These are phyloP conservation scores for Pueraria montana DNA, from an alignment of 306 rosid species.

Conservation along the genomic window DNA sequence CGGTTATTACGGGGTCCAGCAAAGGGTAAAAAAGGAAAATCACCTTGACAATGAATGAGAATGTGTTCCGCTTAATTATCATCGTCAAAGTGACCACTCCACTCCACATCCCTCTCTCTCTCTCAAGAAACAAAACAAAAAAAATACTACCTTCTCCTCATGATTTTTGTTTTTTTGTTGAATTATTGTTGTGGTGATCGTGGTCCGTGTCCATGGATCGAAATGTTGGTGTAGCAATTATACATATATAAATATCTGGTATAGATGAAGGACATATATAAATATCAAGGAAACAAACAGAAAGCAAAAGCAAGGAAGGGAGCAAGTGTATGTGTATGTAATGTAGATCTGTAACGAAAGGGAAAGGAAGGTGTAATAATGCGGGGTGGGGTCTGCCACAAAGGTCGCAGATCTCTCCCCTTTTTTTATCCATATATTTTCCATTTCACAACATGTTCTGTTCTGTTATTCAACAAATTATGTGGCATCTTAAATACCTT, in stretches of 20 bases:
- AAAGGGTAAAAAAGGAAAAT: conserved; percentile 69
- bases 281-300: conserved; percentile 46
- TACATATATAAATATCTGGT: conserved; percentile 51
- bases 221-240: conserved; percentile 59
- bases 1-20: conserved; percentile 78
- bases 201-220: conserved; percentile 51
- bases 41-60: background rate
- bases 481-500: background rate
- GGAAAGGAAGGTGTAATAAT: conserved; percentile 62
- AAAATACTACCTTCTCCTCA: background rate
- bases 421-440: conserved; percentile 27
- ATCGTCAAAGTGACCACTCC: conserved; percentile 33
- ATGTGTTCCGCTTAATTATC: conserved; percentile 70
- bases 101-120: too few species aligned
- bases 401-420: conserved; percentile 67
- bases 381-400: conserved; percentile 70
- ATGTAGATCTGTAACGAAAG: background rate
- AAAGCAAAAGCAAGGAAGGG: conserved; percentile 31
- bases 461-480: conserved; percentile 37
- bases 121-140: too few species aligned
- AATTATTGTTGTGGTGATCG: conserved; percentile 5
- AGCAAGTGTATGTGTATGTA: conserved; percentile 21
- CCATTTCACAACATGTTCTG: background rate
- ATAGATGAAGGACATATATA: conserved; percentile 47
- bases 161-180: background rate